These are phyloP conservation scores for Alternaria hordeiaustralica DNA, from an alignment of 2,329 filamentous ascomycete genomes.

Conservation along the genomic window DNA sequence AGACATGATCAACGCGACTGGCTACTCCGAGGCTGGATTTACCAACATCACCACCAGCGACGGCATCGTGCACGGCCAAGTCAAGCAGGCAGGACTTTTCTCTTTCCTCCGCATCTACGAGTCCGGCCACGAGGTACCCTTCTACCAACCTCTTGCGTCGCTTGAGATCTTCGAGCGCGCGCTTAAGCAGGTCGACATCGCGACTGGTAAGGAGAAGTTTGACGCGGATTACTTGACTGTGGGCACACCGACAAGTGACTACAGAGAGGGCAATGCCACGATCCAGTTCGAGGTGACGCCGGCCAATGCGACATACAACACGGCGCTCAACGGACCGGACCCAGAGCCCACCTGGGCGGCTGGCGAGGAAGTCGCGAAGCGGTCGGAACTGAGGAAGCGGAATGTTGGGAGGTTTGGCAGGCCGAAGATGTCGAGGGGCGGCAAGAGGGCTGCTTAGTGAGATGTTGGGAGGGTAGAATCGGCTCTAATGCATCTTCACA, in stretches of 20 bases:
- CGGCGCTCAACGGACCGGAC: conserved; percentile 52
- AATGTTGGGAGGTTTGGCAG: conserved; percentile 21
- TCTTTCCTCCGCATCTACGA: conserved; percentile 60
- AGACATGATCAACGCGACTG: conserved; percentile 49
- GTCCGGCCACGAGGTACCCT: conserved; percentile 59
- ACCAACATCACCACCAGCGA: conserved; percentile 55
- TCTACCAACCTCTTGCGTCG: conserved; percentile 61
- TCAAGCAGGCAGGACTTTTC: conserved; percentile 59
- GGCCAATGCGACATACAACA: conserved; percentile 58
- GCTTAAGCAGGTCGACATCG: conserved; percentile 58
- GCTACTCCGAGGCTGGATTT: conserved; percentile 56
- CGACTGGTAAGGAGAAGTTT: conserved; percentile 51
- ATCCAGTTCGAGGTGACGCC: conserved; percentile 54
- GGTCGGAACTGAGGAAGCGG: conserved; percentile 24
- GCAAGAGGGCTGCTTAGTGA: not conserved
- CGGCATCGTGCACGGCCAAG: conserved; percentile 59
- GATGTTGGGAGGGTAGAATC: not conserved
- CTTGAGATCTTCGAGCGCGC: conserved; percentile 59
- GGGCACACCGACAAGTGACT: conserved; percentile 47
- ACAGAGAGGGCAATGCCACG: conserved; percentile 54
- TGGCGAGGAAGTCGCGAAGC: not conserved
- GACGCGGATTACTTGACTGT: conserved; percentile 39
- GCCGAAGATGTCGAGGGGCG: not conserved
- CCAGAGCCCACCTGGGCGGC: conserved; percentile 40
- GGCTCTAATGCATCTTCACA: not conserved